Base-by-base conservation (phyloP, 768 basidiomycete genomes). In the Mycena floridula region DNA sequence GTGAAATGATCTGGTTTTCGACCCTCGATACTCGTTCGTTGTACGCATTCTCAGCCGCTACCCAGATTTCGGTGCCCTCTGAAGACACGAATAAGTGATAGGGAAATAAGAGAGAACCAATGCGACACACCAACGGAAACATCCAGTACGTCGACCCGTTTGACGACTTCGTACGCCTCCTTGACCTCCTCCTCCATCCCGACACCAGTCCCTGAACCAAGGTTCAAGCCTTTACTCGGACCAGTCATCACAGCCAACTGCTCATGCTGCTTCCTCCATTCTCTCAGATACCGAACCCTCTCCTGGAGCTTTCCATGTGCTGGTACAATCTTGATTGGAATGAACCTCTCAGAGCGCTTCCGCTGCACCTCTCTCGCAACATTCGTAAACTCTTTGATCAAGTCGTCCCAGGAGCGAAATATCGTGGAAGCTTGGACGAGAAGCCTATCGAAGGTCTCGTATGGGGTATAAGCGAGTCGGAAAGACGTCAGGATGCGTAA, bases 51-150 rank as follows among this genome's bases (percentile, higher is more conserved):
- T 98, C 96, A 2, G 94, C 94, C 0, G 92, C 82, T 24, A 95
- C 85, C 95, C 94, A 98, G 42, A 97, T 95, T 62, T 97, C 92
- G 13, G 90, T 93, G 3, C 96, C 95, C 72, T 95, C 94, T 92
- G 55, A 35, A 39, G 42, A 3, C 22, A 40, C 16, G 23, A 40
- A 2, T 42, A 43, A 37, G 43, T 26, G 23, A 47, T 36, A 15
- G n/a, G 27, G 46, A 37, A 52, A 32, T 32, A 27, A 25, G 20
- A 43, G 25, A 24, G 22, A 18, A 22, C 24, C 2, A 32, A 27
- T 11, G n/a, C 2, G n/a, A 66, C 84, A 59, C 56, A 90, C 90
- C 91, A 41, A 84, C 73, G 30, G 91, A 90, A 5, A 97, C 92
- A 61, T 99, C 96, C 44, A 99, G 69, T 3, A 96, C 91, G 57